Conservation (phyloP, 306 rosid genomes). For the Rosa rugosa region DNA sequence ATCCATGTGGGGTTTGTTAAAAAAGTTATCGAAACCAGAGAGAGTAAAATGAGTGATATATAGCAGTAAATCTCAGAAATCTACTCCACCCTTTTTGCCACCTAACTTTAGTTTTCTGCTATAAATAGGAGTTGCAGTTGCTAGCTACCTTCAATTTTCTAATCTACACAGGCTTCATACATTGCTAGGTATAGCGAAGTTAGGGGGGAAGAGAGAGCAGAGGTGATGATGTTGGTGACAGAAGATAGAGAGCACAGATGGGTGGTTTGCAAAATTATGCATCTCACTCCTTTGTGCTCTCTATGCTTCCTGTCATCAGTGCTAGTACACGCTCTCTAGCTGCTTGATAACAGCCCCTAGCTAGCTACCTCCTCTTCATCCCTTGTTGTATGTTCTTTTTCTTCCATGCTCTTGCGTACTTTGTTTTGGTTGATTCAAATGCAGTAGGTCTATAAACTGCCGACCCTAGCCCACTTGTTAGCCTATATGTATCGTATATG, state of each 20-base stretch:
- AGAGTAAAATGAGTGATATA: not conserved
- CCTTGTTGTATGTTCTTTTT: not conserved
- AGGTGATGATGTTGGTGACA: not conserved
- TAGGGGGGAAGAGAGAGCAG: not conserved
- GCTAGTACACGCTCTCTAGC: not conserved
- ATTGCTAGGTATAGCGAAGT: not conserved
- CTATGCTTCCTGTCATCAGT: not conserved
- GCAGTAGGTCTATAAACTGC: no score
- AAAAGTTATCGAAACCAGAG: not conserved
- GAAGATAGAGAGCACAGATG: constrained; percentile 8
- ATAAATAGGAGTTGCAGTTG: not conserved
- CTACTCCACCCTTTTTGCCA: not conserved
- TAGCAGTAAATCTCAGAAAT: not conserved
- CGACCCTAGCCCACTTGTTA: no score
- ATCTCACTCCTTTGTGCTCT: constrained; percentile 4
- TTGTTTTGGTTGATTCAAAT: not conserved
- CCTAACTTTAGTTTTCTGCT: not conserved
- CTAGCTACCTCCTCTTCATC: not conserved
- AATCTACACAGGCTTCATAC: not conserved
- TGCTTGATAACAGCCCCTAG: not conserved
- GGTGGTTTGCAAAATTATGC: not conserved
- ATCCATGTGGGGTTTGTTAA: no score
- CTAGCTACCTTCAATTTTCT: not conserved
- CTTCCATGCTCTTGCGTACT: not conserved
- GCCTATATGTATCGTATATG: no score